phyloP scores from a whole-genome alignment of 768 basidiomycete genomes.

The Lepiota venenata region DNA sequence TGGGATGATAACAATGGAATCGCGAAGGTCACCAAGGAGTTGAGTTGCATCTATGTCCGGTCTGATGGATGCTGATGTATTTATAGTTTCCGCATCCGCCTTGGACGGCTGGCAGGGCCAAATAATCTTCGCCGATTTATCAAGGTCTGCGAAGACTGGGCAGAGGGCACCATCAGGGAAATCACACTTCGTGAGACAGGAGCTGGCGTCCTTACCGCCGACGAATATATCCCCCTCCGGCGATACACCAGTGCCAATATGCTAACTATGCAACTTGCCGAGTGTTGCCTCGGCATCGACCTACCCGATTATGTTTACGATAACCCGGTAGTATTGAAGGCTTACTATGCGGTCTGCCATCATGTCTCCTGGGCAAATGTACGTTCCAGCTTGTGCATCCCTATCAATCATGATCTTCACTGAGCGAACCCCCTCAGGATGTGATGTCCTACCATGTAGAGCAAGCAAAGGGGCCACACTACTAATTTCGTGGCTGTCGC shows the following conservation, averaged over 20 bases:
- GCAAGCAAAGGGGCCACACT: slow-evolving; percentile 55
- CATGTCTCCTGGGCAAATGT: slow-evolving; percentile 72
- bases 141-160: slow-evolving; percentile 50
- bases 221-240: slow-evolving; percentile 51
- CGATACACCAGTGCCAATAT: slow-evolving; percentile 67
- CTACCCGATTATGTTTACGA: slow-evolving; percentile 59
- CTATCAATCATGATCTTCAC: neutral
- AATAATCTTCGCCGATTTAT: slow-evolving; percentile 46
- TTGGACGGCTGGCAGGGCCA: slow-evolving; percentile 40
- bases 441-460: slow-evolving; percentile 74
- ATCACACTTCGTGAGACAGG: slow-evolving; percentile 56
- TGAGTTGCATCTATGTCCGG: neutral
- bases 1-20: slow-evolving; percentile 55
- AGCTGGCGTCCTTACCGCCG: slow-evolving; percentile 44
- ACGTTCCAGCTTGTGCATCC: slow-evolving; percentile 18
- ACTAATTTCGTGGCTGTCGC: slow-evolving; percentile 69
- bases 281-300: slow-evolving; percentile 58
- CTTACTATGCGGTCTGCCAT: slow-evolving; percentile 58
- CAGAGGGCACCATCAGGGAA: slow-evolving; percentile 53
- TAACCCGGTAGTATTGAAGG: slow-evolving; percentile 48
- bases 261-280: slow-evolving; percentile 58
- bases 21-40: slow-evolving; percentile 60
- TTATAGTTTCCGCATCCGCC: slow-evolving; percentile 49
- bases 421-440: slow-evolving; percentile 38
- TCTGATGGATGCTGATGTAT: neutral